phyloP scores from a whole-genome alignment of 1,284 basidiomycete species.

The Moesziomyces sp. region DNA sequence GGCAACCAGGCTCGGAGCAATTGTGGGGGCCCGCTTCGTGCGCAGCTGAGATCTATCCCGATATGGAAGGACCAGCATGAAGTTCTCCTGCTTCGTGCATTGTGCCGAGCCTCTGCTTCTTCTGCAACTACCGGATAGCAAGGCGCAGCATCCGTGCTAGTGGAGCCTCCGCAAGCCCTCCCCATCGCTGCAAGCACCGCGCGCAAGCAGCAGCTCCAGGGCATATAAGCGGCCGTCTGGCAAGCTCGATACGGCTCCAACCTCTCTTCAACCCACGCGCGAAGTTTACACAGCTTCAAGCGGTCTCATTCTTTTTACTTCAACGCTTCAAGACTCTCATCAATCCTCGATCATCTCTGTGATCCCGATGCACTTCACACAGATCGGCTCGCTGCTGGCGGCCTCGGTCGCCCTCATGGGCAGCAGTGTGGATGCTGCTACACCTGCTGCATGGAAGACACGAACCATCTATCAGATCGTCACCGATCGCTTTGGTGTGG shows the following conservation, averaged over 20 bases:
- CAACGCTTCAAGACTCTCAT: neutral
- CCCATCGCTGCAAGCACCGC: too few species aligned
- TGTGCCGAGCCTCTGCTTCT: neutral
- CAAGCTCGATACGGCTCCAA: too few species aligned
- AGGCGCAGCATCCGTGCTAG: neutral
- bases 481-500: conserved; percentile 78
- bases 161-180: too few species aligned
- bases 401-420: conserved; percentile 5
- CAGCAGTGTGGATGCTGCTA: conserved; percentile 4
- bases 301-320: too few species aligned
- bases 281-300: too few species aligned
- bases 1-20: neutral
- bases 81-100: neutral
- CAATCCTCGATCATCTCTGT: neutral
- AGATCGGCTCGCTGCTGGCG: conserved; percentile 3
- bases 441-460: conserved; percentile 16
- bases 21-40: neutral
- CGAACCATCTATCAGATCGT: conserved; percentile 72
- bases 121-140: neutral
- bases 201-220: too few species aligned
- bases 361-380: conserved; percentile 4
- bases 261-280: too few species aligned
- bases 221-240: too few species aligned
- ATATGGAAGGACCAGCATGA: conserved; percentile 7
- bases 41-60: conserved; percentile 2